Base-by-base conservation (phyloP, 768 basidiomycete species). In the Crucibulum laeve region DNA sequence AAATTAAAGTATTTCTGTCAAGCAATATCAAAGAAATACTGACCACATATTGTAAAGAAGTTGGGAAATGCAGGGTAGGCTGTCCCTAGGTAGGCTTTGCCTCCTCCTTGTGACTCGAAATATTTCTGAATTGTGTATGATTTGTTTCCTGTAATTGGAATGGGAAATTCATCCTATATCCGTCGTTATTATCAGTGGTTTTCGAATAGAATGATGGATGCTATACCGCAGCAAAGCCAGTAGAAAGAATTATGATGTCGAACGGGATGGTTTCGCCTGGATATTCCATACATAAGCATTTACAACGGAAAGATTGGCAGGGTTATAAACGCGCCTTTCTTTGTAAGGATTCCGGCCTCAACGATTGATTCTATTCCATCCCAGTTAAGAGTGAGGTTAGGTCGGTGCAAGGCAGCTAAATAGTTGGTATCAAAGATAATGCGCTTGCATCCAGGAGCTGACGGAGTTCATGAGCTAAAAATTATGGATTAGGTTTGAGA, bases 391-490 rank as follows among this genome's bases (percentile, higher is more conserved):
- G 61, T 48, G 7, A 80, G 61, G 54, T 82, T 80, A 4, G 68
- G 60, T 5, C 61, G 65, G 44, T 73, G 64, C 22, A 80, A 57
- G 7, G 67, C 52, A 19, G 60, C 46, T 24, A 80, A 63, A 50
- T 71, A 81, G 14, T 64, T 63, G 0, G 70, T 63, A 51, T 82
- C 74, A 43, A 73, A 62, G 4, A 81, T 62, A 10, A 78, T 52
- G 13, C 80, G 74, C 55, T 76, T 79, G 52, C 79, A 81, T 1
- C 79, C 79, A 30, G 69, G 55, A 21, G 63, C 76, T 79, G 39
- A 5, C 25, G n/a, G 36, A 28, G 6, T 8, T 14, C 32, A 15
- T 33, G 6, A 43, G 8, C 40, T 13, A 5, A 18, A 15, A 8
- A 18, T 28, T n/a, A 15, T 40, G n/a, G 11, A 4, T 7, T 30